phyloP scores from a whole-genome alignment of 192 early-diverging fungal genomes.

The Coemansia sp. region DNA sequence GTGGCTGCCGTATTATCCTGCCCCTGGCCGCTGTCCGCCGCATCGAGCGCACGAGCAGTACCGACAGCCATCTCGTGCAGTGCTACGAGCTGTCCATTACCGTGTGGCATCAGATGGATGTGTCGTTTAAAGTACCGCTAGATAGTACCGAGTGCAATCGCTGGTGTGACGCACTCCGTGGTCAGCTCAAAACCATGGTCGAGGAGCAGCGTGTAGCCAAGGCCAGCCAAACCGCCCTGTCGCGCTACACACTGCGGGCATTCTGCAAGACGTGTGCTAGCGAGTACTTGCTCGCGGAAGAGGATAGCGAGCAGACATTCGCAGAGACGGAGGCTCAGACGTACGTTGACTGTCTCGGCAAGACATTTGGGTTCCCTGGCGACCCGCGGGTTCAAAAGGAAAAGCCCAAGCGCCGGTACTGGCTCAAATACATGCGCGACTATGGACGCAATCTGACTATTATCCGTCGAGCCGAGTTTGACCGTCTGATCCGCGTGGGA shows the following conservation, averaged over 20 bases:
- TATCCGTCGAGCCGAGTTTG: conserved; percentile 78
- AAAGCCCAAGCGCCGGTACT: conserved; percentile 32
- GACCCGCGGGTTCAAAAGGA: conserved; percentile 45
- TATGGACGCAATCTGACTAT: conserved; percentile 90
- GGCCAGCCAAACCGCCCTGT: conserved; percentile 28
- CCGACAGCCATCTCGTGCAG: conserved; percentile 36
- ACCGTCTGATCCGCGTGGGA: conserved; percentile 87
- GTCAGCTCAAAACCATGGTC: conserved; percentile 75
- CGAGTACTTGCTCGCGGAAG: conserved; percentile 59
- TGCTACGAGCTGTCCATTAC: conserved; percentile 78
- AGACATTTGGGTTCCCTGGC: conserved; percentile 55
- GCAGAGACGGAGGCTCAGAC: conserved; percentile 3
- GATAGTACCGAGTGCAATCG: conserved; percentile 69
- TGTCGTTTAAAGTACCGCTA: conserved; percentile 81
- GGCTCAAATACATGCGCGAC: conserved; percentile 58
- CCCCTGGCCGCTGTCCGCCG: conserved; percentile 90
- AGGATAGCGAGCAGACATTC: conserved; percentile 1
- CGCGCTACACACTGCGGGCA: conserved; percentile 52
- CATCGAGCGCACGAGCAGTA: conserved; percentile 84
- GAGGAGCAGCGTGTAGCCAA: conserved; percentile 74
- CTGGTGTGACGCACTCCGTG: conserved; percentile 79
- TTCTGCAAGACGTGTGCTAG: conserved; percentile 70
- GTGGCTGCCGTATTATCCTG: conserved; percentile 75
- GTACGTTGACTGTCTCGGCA: conserved; percentile 44
- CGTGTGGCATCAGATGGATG: conserved; percentile 87